Conservation (phyloP, 768 basidiomycete genomes). For the Mycena sanguinolenta region DNA sequence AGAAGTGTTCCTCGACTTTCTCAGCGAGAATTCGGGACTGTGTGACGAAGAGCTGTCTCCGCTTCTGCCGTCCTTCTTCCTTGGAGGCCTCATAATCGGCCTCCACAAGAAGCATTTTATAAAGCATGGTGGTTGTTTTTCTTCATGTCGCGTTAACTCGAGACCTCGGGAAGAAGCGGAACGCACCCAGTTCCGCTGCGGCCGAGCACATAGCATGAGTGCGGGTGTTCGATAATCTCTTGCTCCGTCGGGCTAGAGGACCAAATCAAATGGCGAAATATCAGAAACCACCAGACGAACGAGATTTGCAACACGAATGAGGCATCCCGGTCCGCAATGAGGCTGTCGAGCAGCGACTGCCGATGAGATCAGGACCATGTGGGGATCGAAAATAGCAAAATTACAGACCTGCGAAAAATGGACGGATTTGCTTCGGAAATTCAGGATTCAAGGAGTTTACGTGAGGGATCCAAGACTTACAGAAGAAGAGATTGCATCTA, state of each 20-base stretch:
- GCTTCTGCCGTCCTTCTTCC: constrained; percentile 50
- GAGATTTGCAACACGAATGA: constrained; percentile 60
- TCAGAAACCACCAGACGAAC: constrained; percentile 43
- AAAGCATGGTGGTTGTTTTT: constrained; percentile 72
- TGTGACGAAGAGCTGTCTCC: constrained; percentile 80
- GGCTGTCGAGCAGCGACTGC: constrained; percentile 54
- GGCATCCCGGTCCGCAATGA: constrained; percentile 64
- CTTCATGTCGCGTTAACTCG: neutral
- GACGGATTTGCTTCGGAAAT: constrained; percentile 56
- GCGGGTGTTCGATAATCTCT: constrained; percentile 68
- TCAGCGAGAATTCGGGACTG: constrained; percentile 74
- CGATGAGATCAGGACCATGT: neutral
- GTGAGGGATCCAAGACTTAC: constrained; percentile 49
- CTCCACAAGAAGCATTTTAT: constrained; percentile 81
- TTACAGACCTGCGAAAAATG: constrained; percentile 55
- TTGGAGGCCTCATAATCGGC: constrained; percentile 58
- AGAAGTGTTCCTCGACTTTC: constrained; percentile 81
- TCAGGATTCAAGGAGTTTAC: neutral
- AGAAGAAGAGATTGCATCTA: constrained; percentile 73
- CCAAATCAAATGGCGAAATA: neutral
- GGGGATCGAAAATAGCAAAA: neutral
- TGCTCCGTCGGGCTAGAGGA: constrained; percentile 58
- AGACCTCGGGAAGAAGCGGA: neutral
- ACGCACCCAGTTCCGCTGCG: constrained; percentile 81
- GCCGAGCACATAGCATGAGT: constrained; percentile 76